These are phyloP conservation scores for Knoxdaviesia proteae DNA, from an alignment of 2,329 filamentous ascomycete species.

Conservation along the genomic window DNA sequence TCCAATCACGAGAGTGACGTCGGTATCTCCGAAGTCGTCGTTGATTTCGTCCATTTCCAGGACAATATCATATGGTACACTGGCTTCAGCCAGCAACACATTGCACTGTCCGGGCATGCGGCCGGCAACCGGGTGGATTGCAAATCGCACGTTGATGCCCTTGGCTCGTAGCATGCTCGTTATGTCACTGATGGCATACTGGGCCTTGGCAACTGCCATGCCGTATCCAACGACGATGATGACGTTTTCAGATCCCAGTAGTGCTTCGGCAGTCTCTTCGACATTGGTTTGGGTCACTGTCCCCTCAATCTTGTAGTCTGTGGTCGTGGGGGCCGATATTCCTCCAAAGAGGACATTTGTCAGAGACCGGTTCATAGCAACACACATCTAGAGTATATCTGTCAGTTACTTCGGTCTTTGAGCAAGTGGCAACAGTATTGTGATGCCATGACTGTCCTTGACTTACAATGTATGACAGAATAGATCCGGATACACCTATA, in stretches of 20 bases:
- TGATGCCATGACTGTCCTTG: not conserved
- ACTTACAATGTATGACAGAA: constrained; percentile 53
- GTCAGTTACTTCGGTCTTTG: not conserved
- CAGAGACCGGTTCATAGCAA: constrained; percentile 81
- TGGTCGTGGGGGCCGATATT: constrained; percentile 40
- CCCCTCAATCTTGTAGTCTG: constrained; percentile 59
- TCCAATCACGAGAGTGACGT: constrained; percentile 72
- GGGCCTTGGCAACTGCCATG: constrained; percentile 86
- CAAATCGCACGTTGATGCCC: constrained; percentile 67
- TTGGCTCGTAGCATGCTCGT: constrained; percentile 51
- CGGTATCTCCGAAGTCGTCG: constrained; percentile 71
- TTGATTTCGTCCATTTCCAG: constrained; percentile 95
- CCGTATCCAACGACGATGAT: constrained; percentile 85
- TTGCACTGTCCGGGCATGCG: constrained; percentile 91
- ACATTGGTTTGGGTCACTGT: constrained; percentile 57
- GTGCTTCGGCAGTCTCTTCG: constrained; percentile 59
- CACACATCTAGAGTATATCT: constrained; percentile 32
- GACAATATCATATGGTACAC: constrained; percentile 78
- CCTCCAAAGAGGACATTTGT: constrained; percentile 79
- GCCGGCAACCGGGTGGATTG: constrained; percentile 76
- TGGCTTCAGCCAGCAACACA: constrained; percentile 70
- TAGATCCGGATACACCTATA: constrained; percentile 75
- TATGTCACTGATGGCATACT: constrained; percentile 77
- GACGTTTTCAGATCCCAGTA: constrained; percentile 60
- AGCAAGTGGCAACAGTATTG: not conserved